phyloP scores from a whole-genome alignment of 2,329 filamentous ascomycete species.

The Shiraia bambusicola region DNA sequence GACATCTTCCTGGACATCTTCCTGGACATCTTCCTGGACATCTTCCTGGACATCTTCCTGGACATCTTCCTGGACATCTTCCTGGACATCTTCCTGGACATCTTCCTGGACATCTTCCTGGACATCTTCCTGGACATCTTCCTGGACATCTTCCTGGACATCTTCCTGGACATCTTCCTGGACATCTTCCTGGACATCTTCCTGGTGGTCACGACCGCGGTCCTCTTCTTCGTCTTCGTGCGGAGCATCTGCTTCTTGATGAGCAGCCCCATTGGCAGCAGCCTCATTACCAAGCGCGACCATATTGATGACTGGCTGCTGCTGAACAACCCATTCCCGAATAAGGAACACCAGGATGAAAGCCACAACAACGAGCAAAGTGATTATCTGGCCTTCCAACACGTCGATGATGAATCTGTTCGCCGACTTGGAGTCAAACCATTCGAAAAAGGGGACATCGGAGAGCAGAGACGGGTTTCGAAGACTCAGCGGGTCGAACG shows the following conservation, averaged over 20 bases:
- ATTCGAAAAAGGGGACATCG: constrained; percentile 57
- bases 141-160: constrained; percentile 1
- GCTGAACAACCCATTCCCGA: constrained; percentile 95
- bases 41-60: neutral
- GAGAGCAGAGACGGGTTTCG: constrained; percentile 52
- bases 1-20: neutral
- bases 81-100: neutral
- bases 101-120: too few relatives aligned
- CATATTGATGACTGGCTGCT: constrained; percentile 90
- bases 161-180: constrained; percentile 10
- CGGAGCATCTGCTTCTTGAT: constrained; percentile 27
- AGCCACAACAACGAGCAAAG: constrained; percentile 82
- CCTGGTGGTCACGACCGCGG: neutral
- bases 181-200: constrained; percentile 9
- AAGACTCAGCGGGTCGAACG: constrained; percentile 22
- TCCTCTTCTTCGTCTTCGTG: constrained; percentile 11
- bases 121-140: too few relatives aligned
- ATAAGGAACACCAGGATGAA: constrained; percentile 98
- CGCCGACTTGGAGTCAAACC: constrained; percentile 60
- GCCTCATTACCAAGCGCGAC: constrained; percentile 45
- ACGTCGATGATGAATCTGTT: constrained; percentile 81
- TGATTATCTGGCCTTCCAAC: constrained; percentile 92
- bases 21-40: neutral
- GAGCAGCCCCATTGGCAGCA: constrained; percentile 26
- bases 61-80: constrained; percentile 1